Percentiles rank a stretch among this genome's conserved stretches.
Conservation (phyloP, 2,329 filamentous ascomycete species). For the Pseudogymnoascus sp. region DNA sequence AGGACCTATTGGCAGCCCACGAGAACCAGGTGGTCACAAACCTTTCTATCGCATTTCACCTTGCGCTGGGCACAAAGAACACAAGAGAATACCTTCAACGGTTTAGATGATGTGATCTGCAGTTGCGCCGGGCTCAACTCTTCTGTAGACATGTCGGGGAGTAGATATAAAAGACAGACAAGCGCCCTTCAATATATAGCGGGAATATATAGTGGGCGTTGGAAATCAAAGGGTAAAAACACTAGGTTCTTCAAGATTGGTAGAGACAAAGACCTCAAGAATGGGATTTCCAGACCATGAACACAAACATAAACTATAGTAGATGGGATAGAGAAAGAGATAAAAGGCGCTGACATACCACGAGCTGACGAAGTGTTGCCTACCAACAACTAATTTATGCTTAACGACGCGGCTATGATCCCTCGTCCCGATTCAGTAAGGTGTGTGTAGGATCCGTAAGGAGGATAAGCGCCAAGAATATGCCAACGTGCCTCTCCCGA, state of each 20-base stretch:
- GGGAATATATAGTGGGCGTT: too few relatives aligned
- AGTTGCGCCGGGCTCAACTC: background rate
- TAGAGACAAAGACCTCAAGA: background rate
- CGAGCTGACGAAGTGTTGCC: background rate
- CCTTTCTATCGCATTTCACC: constrained; percentile 21
- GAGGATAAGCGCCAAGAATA: background rate
- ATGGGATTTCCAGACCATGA: background rate
- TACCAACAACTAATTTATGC: background rate
- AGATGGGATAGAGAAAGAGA: background rate
- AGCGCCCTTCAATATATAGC: background rate
- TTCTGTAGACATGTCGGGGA: background rate
- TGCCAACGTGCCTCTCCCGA: background rate
- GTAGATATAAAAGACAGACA: background rate
- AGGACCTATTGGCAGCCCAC: background rate
- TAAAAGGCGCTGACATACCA: background rate
- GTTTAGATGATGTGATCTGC: background rate
- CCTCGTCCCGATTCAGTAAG: background rate
- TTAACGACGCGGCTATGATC: background rate
- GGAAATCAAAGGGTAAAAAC: background rate
- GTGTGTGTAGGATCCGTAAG: background rate
- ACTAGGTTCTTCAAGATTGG: background rate
- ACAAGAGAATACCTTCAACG: constrained; percentile 14
- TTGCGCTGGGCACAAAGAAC: constrained; percentile 24
- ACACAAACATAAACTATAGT: background rate
- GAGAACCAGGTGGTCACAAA: background rate